phyloP scores from a whole-genome alignment of 306 rosid genomes.

The Sicyos edulis region DNA sequence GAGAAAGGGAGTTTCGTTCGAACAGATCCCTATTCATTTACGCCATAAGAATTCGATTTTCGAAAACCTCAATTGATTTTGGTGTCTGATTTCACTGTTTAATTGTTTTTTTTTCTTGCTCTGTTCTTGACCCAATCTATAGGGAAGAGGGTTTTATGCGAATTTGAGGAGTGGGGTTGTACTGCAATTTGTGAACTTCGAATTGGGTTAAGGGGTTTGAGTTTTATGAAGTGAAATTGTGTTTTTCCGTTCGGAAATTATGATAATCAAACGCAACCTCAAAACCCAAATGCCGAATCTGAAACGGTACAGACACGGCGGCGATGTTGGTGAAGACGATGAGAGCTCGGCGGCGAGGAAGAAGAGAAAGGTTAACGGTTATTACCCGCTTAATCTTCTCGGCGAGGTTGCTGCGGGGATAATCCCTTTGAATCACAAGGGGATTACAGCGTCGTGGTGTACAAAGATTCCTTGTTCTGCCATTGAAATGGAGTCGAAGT shows the following conservation, averaged over 20 bases:
- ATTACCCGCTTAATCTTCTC: conserved; percentile 77
- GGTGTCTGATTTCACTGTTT: conserved; percentile 21
- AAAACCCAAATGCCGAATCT: conserved; percentile 98
- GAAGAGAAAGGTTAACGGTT: conserved; percentile 68
- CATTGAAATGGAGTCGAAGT: conserved; percentile 42
- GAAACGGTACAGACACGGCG: conserved; percentile 70
- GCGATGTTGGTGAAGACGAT: conserved; percentile 64
- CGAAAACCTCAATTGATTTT: conserved; percentile 25
- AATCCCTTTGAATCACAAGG: conserved; percentile 61
- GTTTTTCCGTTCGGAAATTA: conserved; percentile 21
- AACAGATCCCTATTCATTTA: conserved; percentile 66
- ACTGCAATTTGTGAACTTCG: conserved; percentile 29
- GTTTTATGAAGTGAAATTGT: conserved; percentile 21
- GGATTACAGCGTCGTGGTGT: conserved; percentile 63
- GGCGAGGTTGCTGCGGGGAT: conserved; percentile 79
- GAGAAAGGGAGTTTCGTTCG: conserved; percentile 21
- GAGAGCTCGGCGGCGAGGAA: conserved; percentile 52
- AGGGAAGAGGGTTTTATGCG: conserved; percentile 64
- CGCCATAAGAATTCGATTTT: conserved; percentile 36
- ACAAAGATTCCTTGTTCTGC: conserved; percentile 50
- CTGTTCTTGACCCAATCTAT: conserved; percentile 44
- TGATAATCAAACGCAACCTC: conserved; percentile 90
- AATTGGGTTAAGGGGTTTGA: conserved; percentile 25
- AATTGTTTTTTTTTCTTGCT: conserved; percentile 39
- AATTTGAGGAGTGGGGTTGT: conserved; percentile 12